Conservation (phyloP, 2,329 filamentous ascomycete genomes). For the Nakataea oryzae region DNA sequence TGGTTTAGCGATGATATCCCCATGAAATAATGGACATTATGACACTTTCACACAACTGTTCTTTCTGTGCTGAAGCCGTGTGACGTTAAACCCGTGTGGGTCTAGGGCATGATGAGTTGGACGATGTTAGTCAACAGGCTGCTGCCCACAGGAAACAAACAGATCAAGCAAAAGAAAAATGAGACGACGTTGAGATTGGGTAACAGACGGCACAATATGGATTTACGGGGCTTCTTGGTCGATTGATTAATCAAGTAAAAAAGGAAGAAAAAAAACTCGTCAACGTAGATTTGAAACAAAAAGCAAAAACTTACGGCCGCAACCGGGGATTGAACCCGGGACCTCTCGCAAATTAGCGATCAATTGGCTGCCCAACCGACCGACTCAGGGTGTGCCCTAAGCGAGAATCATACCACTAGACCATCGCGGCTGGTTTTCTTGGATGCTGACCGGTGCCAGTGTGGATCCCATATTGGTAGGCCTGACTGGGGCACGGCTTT, state of each 20-base stretch:
- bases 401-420: constrained; percentile 57
- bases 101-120: background rate
- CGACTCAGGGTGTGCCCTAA: constrained; percentile 32
- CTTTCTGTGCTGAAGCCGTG: background rate
- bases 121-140: too few species aligned
- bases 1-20: background rate
- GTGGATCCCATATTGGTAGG: background rate
- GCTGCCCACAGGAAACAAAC: too few species aligned
- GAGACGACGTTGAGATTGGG: background rate
- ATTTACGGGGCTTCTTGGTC: too few species aligned
- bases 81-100: too few species aligned
- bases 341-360: background rate
- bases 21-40: background rate
- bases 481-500: too few species aligned
- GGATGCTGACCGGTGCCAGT: background rate
- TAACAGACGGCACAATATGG: background rate
- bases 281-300: too few species aligned
- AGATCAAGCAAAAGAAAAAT: background rate
- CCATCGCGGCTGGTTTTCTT: constrained; percentile 10
- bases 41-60: background rate
- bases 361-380: background rate
- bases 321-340: constrained; percentile 1
- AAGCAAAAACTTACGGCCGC: background rate
- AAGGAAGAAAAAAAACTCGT: background rate
- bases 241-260: too few species aligned